A percentile compares a stretch with the other conserved stretches of the same genome.
Evolutionary conservation across 1,139 yeast species (phyloP).

Genomic region (Yamadazyma jaroonii): DNA sequence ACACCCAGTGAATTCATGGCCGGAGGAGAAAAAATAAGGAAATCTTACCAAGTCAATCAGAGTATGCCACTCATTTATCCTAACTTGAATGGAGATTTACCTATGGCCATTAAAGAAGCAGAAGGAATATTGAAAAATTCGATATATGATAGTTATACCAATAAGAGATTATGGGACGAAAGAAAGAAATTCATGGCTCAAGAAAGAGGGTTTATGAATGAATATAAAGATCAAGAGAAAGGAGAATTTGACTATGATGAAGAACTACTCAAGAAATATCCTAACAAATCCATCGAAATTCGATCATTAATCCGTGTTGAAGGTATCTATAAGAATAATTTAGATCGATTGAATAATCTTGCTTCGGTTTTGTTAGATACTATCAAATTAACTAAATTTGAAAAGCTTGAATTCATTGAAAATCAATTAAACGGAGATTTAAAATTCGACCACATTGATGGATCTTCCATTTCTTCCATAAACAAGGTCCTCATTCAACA

Average conservation of each 20-base stretch:
- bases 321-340: constrained; percentile 48
- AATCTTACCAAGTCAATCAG: constrained; percentile 76
- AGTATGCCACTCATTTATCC: constrained; percentile 82
- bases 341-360: constrained; percentile 60
- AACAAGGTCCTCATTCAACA: constrained; percentile 34
- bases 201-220: constrained; percentile 65
- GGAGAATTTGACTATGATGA: constrained; percentile 22
- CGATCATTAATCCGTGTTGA: constrained; percentile 58
- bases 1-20: constrained; percentile 57
- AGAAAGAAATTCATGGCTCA: constrained; percentile 66
- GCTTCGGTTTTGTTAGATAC: constrained; percentile 63
- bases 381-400: constrained; percentile 48
- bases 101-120: constrained; percentile 80
- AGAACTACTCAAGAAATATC: constrained; percentile 21
- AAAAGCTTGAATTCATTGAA: constrained; percentile 37
- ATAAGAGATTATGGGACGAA: constrained; percentile 70
- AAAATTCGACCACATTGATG: constrained; percentile 18
- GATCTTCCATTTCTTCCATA: constrained; percentile 21
- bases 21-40: constrained; percentile 65
- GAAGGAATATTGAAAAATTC: constrained; percentile 54
- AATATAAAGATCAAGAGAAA: constrained; percentile 15
- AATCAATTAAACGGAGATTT: constrained; percentile 37
- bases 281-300: constrained; percentile 33
- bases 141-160: constrained; percentile 62
- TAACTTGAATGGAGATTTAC: constrained; percentile 39